Conservation (phyloP, 1,284 basidiomycete genomes). For the Testicularia cyperi region DNA sequence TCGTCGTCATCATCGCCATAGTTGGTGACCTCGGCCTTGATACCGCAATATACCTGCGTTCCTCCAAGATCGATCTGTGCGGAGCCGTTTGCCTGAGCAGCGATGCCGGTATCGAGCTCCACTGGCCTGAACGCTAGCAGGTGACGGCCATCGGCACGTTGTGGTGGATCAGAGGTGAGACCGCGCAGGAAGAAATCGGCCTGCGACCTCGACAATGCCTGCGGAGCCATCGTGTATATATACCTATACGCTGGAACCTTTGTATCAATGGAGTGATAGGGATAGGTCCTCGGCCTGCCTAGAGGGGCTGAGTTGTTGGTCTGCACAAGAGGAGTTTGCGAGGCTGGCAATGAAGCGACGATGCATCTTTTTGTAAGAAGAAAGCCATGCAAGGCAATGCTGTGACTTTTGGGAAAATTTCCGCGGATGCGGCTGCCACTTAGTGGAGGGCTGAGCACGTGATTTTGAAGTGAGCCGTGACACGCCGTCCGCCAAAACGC, state of each 20-base stretch:
- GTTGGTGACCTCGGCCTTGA: conserved; percentile 48
- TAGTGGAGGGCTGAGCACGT: too few relatives aligned
- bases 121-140: conserved; percentile 45
- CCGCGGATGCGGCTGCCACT: too few relatives aligned
- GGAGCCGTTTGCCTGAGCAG: conserved; percentile 48
- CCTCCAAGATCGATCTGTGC: conserved; percentile 44
- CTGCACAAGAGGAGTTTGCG: too few relatives aligned
- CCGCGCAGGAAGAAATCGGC: conserved; percentile 49
- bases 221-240: conserved; percentile 41
- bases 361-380: too few relatives aligned
- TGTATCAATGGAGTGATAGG: not conserved
- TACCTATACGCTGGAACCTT: too few relatives aligned
- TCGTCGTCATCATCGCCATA: conserved; percentile 33
- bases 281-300: too few relatives aligned
- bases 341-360: too few relatives aligned
- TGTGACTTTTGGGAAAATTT: too few relatives aligned
- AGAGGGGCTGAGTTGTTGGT: too few relatives aligned
- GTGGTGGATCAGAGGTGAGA: conserved; percentile 37
- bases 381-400: too few relatives aligned
- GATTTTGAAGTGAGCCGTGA: too few relatives aligned
- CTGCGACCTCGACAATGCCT: conserved; percentile 49
- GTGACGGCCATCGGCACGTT: conserved; percentile 41
- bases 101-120: conserved; percentile 28
- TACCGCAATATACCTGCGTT: conserved; percentile 50
- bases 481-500: too few relatives aligned